A percentile compares a stretch with the other conserved stretches of the same genome.
These are phyloP conservation scores for Phanerochaete carnosa DNA, from an alignment of 768 basidiomycete species.

Conservation along the genomic window DNA sequence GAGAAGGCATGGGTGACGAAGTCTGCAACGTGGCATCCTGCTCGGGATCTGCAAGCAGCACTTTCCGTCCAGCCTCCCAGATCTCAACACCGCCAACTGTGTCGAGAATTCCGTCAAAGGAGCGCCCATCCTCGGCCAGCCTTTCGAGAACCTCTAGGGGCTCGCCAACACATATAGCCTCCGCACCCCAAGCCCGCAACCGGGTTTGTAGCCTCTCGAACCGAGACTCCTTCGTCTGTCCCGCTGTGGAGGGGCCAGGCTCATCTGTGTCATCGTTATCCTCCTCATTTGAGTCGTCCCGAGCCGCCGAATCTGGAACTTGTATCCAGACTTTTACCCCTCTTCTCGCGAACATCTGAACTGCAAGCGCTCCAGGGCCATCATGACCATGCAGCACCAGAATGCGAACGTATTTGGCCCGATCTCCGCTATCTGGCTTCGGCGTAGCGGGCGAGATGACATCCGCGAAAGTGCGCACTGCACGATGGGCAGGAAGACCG, in stretches of 20 bases:
- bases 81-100: constrained; percentile 77
- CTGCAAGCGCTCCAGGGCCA: constrained; percentile 71
- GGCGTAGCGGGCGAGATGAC: constrained; percentile 30
- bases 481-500: constrained; percentile 80
- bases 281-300: constrained; percentile 17
- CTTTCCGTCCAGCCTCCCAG: constrained; percentile 67
- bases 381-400: constrained; percentile 75
- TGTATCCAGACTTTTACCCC: constrained; percentile 81
- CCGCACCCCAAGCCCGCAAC: constrained; percentile 67
- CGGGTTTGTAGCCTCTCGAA: constrained; percentile 36
- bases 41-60: constrained; percentile 43
- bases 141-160: constrained; percentile 52
- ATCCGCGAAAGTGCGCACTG: constrained; percentile 63
- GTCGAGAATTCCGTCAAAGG: constrained; percentile 81
- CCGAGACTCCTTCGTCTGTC: constrained; percentile 11
- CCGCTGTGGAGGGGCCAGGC: not conserved
- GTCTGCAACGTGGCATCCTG: constrained; percentile 14
- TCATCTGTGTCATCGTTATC: constrained; percentile 7
- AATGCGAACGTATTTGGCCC: constrained; percentile 31
- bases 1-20: not conserved
- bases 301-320: constrained; percentile 38
- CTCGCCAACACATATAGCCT: constrained; percentile 71
- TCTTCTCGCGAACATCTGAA: constrained; percentile 67
- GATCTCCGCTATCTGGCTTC: constrained; percentile 17
- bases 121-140: constrained; percentile 48